phyloP scores from a whole-genome alignment of 2,329 filamentous ascomycete genomes.

The Chrysoporthe austroafricana region DNA sequence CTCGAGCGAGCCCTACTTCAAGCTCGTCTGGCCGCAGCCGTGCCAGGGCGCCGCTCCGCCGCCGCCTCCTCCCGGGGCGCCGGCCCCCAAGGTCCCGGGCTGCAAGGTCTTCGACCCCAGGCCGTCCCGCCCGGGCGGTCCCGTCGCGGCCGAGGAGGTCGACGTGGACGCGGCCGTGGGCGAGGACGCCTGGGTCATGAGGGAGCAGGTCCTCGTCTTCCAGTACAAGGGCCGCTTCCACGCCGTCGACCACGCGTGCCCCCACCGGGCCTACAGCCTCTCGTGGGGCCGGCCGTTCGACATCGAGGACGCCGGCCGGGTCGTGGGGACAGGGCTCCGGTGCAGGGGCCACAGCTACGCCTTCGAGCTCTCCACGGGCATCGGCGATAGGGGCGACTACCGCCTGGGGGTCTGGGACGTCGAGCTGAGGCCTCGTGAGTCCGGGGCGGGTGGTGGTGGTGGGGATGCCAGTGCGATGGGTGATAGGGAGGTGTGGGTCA shows the following conservation, averaged over 20 bases:
- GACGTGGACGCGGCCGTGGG: slow-evolving; percentile 18
- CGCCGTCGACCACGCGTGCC: slow-evolving; percentile 27
- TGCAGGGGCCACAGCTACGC: slow-evolving; percentile 25
- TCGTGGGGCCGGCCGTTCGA: slow-evolving; percentile 26
- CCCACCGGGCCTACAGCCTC: slow-evolving; percentile 23
- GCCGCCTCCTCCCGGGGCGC: not conserved
- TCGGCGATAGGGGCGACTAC: slow-evolving; percentile 22
- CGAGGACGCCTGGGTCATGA: slow-evolving; percentile 27
- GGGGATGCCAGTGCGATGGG: not conserved
- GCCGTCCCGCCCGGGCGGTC: not conserved
- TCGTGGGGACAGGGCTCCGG: slow-evolving; percentile 15
- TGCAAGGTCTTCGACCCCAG: slow-evolving; percentile 27
- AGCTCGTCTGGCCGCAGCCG: slow-evolving; percentile 25
- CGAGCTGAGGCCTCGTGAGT: slow-evolving; percentile 13
- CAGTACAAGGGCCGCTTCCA: slow-evolving; percentile 27
- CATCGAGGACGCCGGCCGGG: slow-evolving; percentile 23
- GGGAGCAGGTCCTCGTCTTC: slow-evolving; percentile 26
- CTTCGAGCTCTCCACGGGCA: slow-evolving; percentile 25
- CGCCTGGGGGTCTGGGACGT: slow-evolving; percentile 25
- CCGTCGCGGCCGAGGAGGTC: slow-evolving; percentile 2
- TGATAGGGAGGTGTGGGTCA: slow-evolving; percentile 22
- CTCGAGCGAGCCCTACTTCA: slow-evolving; percentile 27
- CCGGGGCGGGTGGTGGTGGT: not conserved
- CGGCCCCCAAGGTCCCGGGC: slow-evolving; percentile 9
- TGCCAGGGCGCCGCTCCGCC: not conserved